Evolutionary conservation across 1,139 yeast species (phyloP).

Genomic region (Nakaseomyces delphensis): DNA sequence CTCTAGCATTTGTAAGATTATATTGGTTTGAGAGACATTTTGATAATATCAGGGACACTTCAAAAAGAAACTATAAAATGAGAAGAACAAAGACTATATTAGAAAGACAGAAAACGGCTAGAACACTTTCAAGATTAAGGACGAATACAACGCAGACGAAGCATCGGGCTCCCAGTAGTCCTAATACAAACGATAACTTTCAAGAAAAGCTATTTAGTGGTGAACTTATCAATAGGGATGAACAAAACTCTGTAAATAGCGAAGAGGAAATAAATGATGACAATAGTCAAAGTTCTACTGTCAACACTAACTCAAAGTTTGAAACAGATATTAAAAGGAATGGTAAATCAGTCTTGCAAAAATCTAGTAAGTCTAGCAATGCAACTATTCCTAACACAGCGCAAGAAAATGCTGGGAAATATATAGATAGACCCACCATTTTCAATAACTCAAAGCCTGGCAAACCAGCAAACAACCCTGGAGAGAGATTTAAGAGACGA

Average conservation of each 20-base stretch:
- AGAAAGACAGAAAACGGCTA: slow-evolving; percentile 42
- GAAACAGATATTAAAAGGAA: not conserved
- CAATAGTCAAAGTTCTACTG: not conserved
- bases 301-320: not conserved
- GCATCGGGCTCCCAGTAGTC: not conserved
- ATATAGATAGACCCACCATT: not conserved
- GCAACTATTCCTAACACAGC: not conserved
- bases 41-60: slow-evolving; percentile 66
- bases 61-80: slow-evolving; percentile 69
- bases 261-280: not conserved
- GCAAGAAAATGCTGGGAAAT: not conserved
- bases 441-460: not conserved
- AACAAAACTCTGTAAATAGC: slow-evolving; percentile 13
- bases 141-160: slow-evolving; percentile 8
- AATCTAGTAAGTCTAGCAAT: not conserved
- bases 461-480: not conserved
- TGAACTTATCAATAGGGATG: slow-evolving; percentile 29
- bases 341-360: not conserved
- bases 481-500: slow-evolving; percentile 26
- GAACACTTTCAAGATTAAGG: slow-evolving; percentile 35
- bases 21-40: slow-evolving; percentile 87
- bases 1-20: slow-evolving; percentile 66
- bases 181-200: slow-evolving; percentile 17
- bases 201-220: slow-evolving; percentile 32
- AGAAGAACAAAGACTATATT: slow-evolving; percentile 60